Evolutionary conservation across 23 red algal species (phyloP).

Genomic region (Gracilaria domingensis): DNA sequence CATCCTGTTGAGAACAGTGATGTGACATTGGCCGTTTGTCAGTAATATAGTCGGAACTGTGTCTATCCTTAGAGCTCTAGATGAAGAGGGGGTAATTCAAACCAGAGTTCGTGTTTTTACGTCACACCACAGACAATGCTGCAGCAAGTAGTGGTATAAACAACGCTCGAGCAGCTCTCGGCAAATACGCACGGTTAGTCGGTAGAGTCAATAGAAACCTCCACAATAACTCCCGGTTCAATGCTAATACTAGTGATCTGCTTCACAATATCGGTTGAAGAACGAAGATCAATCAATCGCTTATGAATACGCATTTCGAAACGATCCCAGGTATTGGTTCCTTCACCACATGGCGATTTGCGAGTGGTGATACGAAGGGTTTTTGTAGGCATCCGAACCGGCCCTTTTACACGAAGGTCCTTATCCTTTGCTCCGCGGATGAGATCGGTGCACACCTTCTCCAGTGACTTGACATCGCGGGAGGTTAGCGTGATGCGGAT

Average conservation of each 20-base stretch:
- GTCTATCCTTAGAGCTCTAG: background rate
- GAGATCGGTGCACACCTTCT: constrained; percentile 93
- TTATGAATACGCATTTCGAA: constrained; percentile 99
- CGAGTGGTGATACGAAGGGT: constrained; percentile 88
- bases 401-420: constrained; percentile 90
- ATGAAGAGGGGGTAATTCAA: background rate
- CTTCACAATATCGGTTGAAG: constrained; percentile 94
- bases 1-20: too few relatives aligned
- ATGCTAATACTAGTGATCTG: constrained; percentile 89
- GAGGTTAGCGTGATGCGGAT: constrained; percentile 96
- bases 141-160: background rate
- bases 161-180: background rate
- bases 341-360: constrained; percentile 98
- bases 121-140: background rate
- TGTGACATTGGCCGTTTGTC: too few relatives aligned
- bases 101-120: background rate
- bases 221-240: constrained; percentile 87
- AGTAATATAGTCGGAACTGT: background rate
- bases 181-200: constrained; percentile 25
- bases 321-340: constrained; percentile 99
- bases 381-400: constrained; percentile 95
- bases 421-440: constrained; percentile 88
- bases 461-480: constrained; percentile 84
- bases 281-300: constrained; percentile 88
- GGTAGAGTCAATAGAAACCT: constrained; percentile 80